Base-by-base conservation (phyloP, 108 stramenopile genomes). In the Fistulifera solaris region DNA sequence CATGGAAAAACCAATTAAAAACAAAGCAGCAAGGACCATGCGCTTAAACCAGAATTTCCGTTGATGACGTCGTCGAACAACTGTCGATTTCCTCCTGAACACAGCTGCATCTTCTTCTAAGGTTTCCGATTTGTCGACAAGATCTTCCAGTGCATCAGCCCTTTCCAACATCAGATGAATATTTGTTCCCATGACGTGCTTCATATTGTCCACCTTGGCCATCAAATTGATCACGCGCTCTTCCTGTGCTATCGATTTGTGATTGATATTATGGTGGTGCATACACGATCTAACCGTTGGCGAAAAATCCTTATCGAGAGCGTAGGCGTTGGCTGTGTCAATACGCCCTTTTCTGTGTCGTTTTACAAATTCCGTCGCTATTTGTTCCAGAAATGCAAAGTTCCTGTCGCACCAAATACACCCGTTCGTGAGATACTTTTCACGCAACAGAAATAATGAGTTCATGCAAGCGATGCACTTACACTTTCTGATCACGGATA, bases 241-340 rank as follows among this genome's bases (percentile, higher is more conserved):
- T 19, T 59, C 58, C 19, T 49, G 19, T 27, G 54, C 52, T 31
- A 75, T 54, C 42, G 65, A 48, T 22, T 57, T 43, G 25, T 72
- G 58, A 66, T 83, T 85, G 39, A 66, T 62, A 59, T 89, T 85
- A 67, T 85, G 85, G 58, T 83, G 73, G 46, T 89, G 77, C 48
- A 85, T 63, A 10, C 71, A 46, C 21, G 73, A 79, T 55, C 76
- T 68, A 52, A 89, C 13, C 4, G 60, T 63, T 16, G 61, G 74
- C 11, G 27, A 42, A 56, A 85, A 89, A 1, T 59, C 55, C 59
- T 81, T 83, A 24, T 85, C 78, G 67, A 89, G 70, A 16, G 75
- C 75, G 46, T 78, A 83, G 1, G 76, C 77, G 35, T 81, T 81
- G 47, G 84, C 82, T 27, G 55, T 74, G 7, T 66, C 48, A 22